Conservation (phyloP, 2,329 filamentous ascomycete species). For the Ophiostoma tasmaniense region DNA sequence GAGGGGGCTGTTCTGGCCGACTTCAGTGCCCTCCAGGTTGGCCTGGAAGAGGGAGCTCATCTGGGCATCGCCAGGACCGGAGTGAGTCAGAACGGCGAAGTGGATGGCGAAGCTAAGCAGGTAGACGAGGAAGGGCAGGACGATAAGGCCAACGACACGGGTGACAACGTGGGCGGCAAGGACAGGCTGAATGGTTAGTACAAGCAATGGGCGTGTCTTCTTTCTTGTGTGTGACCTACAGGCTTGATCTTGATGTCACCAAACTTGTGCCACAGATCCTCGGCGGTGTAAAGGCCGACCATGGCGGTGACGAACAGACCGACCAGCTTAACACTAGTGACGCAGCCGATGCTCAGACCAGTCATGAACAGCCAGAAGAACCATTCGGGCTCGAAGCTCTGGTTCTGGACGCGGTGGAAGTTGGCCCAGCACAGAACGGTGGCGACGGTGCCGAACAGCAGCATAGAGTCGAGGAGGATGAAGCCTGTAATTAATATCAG, state of each 20-base stretch:
- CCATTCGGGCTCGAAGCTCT: slow-evolving; percentile 87
- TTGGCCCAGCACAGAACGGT: slow-evolving; percentile 96
- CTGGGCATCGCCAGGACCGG: slow-evolving; percentile 94
- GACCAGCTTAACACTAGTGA: slow-evolving; percentile 97
- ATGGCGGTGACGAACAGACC: slow-evolving; percentile 92
- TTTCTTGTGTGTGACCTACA: slow-evolving; percentile 34
- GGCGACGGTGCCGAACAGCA: slow-evolving; percentile 96
- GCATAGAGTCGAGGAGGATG: slow-evolving; percentile 96
- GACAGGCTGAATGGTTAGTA: slow-evolving; percentile 15
- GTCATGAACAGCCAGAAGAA: slow-evolving; percentile 90
- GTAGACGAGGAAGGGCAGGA: slow-evolving; percentile 85
- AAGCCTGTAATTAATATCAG: slow-evolving; percentile 46
- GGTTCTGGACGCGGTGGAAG: slow-evolving; percentile 80
- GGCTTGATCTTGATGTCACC: slow-evolving; percentile 86
- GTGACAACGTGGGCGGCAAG: slow-evolving; percentile 64
- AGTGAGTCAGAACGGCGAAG: slow-evolving; percentile 87
- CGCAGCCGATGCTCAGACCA: slow-evolving; percentile 91
- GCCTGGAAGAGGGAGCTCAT: slow-evolving; percentile 99
- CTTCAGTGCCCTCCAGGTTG: slow-evolving; percentile 85
- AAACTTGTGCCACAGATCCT: slow-evolving; percentile 98
- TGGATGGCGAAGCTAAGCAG: slow-evolving; percentile 92
- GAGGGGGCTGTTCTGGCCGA: slow-evolving; percentile 87
- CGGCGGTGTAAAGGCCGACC: slow-evolving; percentile 88
- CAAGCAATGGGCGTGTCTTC: slow-evolving; percentile 12
- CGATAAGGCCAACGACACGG: slow-evolving; percentile 76